phyloP scores from a whole-genome alignment of 2,329 filamentous ascomycete genomes.

The Paradendryphiella salina region DNA sequence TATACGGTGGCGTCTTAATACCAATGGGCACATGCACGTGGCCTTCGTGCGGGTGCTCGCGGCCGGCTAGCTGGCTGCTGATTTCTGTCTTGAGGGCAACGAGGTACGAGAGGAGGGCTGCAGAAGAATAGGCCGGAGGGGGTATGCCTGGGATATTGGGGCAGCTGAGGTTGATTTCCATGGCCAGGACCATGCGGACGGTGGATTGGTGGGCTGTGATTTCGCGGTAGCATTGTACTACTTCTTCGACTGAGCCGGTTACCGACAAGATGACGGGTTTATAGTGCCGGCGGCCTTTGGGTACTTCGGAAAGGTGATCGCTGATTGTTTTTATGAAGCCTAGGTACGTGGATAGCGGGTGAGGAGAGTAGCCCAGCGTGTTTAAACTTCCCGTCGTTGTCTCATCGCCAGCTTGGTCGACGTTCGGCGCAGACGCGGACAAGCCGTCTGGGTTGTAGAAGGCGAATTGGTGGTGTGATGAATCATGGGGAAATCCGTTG shows the following conservation, averaged over 20 bases:
- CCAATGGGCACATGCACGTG: constrained; percentile 56
- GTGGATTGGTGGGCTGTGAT: constrained; percentile 48
- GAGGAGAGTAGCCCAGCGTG: constrained; percentile 73
- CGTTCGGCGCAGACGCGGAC: constrained; percentile 23
- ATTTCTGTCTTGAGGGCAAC: constrained; percentile 49
- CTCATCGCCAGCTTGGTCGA: constrained; percentile 20
- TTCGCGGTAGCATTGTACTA: constrained; percentile 59
- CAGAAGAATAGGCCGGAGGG: constrained; percentile 69
- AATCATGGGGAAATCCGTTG: constrained; percentile 65
- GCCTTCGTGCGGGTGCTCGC: constrained; percentile 23
- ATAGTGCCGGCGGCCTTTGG: constrained; percentile 1
- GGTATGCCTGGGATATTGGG: constrained; percentile 72
- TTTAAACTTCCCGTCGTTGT: constrained; percentile 57
- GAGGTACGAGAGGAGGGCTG: constrained; percentile 60
- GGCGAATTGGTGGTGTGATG: constrained; percentile 63
- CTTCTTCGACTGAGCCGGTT: constrained; percentile 64
- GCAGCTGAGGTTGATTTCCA: constrained; percentile 79
- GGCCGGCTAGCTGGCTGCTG: constrained; percentile 12
- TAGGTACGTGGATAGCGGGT: constrained; percentile 63
- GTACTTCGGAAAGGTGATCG: constrained; percentile 21
- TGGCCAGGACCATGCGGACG: constrained; percentile 58
- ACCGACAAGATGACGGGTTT: constrained; percentile 73
- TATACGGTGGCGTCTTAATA: constrained; percentile 78
- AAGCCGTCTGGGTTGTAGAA: constrained; percentile 62
- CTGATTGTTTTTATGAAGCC: constrained; percentile 56